Percentiles rank a stretch among this genome's conserved stretches.
Evolutionary conservation across 805 yeast genomes (phyloP).

Genomic region (Saturnispora bothae): DNA sequence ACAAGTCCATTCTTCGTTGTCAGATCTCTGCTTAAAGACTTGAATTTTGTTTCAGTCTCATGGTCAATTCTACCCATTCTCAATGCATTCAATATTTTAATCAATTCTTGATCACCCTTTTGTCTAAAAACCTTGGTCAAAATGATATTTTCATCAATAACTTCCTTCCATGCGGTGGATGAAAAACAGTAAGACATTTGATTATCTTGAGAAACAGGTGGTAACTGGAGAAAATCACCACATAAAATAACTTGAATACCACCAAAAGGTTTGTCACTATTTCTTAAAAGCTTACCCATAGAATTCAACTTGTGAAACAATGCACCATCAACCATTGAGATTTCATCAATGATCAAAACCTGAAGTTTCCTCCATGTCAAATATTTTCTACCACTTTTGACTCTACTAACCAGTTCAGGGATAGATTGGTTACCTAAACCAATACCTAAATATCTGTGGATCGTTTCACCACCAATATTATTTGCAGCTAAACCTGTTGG

Average conservation of each 20-base stretch:
- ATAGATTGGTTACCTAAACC: constrained; percentile 54
- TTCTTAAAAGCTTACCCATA: constrained; percentile 50
- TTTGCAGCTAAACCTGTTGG: constrained; percentile 95
- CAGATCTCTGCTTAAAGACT: constrained; percentile 45
- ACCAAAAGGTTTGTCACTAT: constrained; percentile 62
- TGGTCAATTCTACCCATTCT: constrained; percentile 58
- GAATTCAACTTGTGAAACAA: constrained; percentile 65
- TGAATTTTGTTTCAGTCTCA: constrained; percentile 39
- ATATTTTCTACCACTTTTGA: constrained; percentile 34
- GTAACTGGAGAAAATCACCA: constrained; percentile 95
- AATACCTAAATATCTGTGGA: constrained; percentile 77
- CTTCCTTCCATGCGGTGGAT: constrained; percentile 54
- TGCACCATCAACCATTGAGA: constrained; percentile 84
- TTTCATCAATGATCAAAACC: constrained; percentile 81
- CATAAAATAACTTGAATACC: constrained; percentile 84
- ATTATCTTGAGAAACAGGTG: constrained; percentile 58
- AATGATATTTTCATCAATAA: constrained; percentile 55
- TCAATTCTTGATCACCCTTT: constrained; percentile 63
- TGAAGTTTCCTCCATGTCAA: constrained; percentile 56
- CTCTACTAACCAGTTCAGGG: constrained; percentile 34
- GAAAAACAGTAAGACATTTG: constrained; percentile 60
- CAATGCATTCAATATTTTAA: constrained; percentile 70
- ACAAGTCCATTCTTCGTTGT: constrained; percentile 60
- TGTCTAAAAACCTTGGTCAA: constrained; percentile 82
- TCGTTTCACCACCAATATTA: constrained; percentile 82